Percentiles rank a stretch among this genome's conserved stretches.
These are phyloP conservation scores for Neofusicoccum umdonicola DNA, from an alignment of 2,329 filamentous ascomycete genomes.

Conservation along the genomic window DNA sequence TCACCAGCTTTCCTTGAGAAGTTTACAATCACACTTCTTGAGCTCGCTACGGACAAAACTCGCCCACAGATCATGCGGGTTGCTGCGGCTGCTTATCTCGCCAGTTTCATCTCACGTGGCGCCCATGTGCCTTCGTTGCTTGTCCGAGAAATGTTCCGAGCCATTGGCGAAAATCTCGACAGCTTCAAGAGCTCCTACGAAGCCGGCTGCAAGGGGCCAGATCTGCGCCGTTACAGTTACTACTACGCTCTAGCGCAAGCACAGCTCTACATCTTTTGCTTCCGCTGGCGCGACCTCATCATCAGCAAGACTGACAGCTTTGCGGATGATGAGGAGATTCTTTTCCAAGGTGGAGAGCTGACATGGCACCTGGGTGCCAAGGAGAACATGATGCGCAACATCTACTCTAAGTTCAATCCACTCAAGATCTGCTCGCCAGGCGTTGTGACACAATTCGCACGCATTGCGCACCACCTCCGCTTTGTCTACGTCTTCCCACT, in stretches of 20 bases:
- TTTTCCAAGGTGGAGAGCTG: conserved; percentile 70
- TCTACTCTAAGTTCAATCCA: conserved; percentile 87
- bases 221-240: conserved; percentile 76
- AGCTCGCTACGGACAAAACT: conserved; percentile 67
- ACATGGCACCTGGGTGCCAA: conserved; percentile 74
- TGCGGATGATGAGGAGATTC: conserved; percentile 47
- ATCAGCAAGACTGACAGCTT: conserved; percentile 53
- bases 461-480: conserved; percentile 77
- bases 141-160: conserved; percentile 78
- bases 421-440: conserved; percentile 89
- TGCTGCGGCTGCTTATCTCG: conserved; percentile 85
- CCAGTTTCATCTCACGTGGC: conserved; percentile 89
- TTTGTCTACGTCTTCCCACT: conserved; percentile 88
- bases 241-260: conserved; percentile 91
- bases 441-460: conserved; percentile 89
- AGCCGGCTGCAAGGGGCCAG: conserved; percentile 73
- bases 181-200: conserved; percentile 72
- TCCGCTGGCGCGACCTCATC: conserved; percentile 91
- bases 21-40: conserved; percentile 76
- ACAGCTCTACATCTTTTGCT: conserved; percentile 93
- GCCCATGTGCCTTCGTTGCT: conserved; percentile 73
- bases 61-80: conserved; percentile 70
- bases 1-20: conserved; percentile 75
- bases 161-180: conserved; percentile 76
- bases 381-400: conserved; percentile 70